A percentile compares a stretch with the other conserved stretches of the same genome.
phyloP scores from a whole-genome alignment of 1,284 basidiomycete genomes.

The Trichosporon inkin region DNA sequence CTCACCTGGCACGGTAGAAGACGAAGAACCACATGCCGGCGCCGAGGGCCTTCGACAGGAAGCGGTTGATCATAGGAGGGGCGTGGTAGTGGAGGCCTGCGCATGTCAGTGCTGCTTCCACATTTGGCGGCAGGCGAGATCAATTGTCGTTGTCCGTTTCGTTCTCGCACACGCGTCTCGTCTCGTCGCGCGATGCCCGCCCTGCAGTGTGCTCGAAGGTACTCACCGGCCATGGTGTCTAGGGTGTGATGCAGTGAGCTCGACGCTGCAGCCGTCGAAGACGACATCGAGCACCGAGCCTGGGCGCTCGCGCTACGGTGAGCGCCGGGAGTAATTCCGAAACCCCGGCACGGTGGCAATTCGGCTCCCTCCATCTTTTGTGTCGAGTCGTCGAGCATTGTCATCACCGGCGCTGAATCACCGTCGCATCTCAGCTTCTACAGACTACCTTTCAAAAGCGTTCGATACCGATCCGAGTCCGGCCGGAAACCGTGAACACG shows the following conservation, averaged over 20 bases:
- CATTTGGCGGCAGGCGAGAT: neutral
- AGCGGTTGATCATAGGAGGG: slow-evolving; percentile 68
- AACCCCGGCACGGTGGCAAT: slow-evolving; percentile 1
- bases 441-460: neutral
- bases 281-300: neutral
- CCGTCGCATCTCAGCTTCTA: neutral
- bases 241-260: slow-evolving; percentile 4
- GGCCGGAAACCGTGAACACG: slow-evolving; percentile 5
- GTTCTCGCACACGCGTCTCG: neutral
- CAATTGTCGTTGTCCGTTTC: neutral
- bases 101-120: slow-evolving; percentile 9
- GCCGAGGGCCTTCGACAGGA: slow-evolving; percentile 77
- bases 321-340: slow-evolving; percentile 3
- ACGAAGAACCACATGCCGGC: slow-evolving; percentile 98
- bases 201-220: neutral
- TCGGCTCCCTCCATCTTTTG: neutral
- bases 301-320: neutral
- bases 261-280: slow-evolving; percentile 2
- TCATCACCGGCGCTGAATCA: neutral
- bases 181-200: neutral
- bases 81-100: slow-evolving; percentile 79
- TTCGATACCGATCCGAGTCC: slow-evolving; percentile 4
- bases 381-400: slow-evolving; percentile 5
- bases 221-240: slow-evolving; percentile 8
- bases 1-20: slow-evolving; percentile 86